phyloP scores from a whole-genome alignment of 1,284 basidiomycete species.

The Apiotrichum brassicae region DNA sequence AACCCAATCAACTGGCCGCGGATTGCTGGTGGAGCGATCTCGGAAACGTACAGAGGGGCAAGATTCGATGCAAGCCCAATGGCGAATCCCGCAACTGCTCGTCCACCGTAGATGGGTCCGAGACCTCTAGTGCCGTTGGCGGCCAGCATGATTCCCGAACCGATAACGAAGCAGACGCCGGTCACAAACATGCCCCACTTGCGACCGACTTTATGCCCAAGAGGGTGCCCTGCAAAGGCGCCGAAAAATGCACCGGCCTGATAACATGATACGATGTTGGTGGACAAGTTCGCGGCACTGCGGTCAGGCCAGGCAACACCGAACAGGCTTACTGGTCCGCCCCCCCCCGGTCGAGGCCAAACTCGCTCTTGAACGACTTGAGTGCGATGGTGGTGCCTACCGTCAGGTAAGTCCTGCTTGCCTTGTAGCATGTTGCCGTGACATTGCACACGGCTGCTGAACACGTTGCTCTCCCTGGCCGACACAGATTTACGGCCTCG shows the following conservation, averaged over 20 bases:
- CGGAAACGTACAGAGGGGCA: slow-evolving; percentile 42
- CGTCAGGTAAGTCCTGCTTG: too few relatives aligned
- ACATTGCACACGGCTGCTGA: too few relatives aligned
- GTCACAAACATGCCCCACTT: slow-evolving; percentile 28
- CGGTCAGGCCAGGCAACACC: too few relatives aligned
- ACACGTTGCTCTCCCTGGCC: too few relatives aligned
- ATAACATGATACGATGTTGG: slow-evolving; percentile 53
- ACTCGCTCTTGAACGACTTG: slow-evolving; percentile 29
- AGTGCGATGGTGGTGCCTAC: slow-evolving; percentile 30
- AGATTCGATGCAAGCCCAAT: slow-evolving; percentile 32
- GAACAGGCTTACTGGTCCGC: neutral
- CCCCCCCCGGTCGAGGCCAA: slow-evolving; percentile 10
- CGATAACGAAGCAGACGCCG: slow-evolving; percentile 38
- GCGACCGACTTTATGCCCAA: slow-evolving; percentile 28
- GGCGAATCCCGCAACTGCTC: slow-evolving; percentile 35
- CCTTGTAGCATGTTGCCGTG: too few relatives aligned
- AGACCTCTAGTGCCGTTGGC: slow-evolving; percentile 24
- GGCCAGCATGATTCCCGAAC: slow-evolving; percentile 35
- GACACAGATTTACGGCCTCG: too few relatives aligned
- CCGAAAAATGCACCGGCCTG: slow-evolving; percentile 30
- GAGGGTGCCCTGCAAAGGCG: slow-evolving; percentile 18
- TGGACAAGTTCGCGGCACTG: slow-evolving; percentile 20
- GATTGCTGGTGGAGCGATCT: slow-evolving; percentile 47
- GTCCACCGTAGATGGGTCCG: slow-evolving; percentile 36
- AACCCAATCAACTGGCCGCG: slow-evolving; percentile 49